Evolutionary conservation across 2,329 filamentous ascomycete genomes (phyloP).

Genomic region (Aaosphaeria arxii): DNA sequence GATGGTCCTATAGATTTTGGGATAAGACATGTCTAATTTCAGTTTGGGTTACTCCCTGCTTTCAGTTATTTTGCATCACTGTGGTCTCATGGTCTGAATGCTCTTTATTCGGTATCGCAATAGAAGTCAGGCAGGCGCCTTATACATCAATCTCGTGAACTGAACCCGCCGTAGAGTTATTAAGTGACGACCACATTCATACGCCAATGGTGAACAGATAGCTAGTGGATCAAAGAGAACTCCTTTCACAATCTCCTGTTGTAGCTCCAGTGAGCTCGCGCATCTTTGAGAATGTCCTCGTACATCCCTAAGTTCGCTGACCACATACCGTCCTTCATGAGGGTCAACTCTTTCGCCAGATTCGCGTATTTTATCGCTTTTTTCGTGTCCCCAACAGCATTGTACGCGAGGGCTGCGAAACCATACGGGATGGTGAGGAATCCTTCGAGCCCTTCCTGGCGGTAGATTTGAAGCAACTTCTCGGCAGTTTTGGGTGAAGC

Average conservation of each 20-base stretch:
- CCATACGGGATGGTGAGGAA: conserved; percentile 41
- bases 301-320: conserved; percentile 32
- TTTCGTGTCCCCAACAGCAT: conserved; percentile 23
- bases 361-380: conserved; percentile 32
- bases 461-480: conserved; percentile 33
- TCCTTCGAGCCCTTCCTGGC: conserved; percentile 35
- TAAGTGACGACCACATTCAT: no score
- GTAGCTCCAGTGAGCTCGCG: conserved; percentile 33
- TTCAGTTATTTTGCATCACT: no score
- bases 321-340: conserved; percentile 37
- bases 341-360: conserved; percentile 30
- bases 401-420: conserved; percentile 40
- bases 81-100: no score
- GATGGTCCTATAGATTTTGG: no score
- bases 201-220: no score
- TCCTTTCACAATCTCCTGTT: neutral
- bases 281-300: conserved; percentile 23
- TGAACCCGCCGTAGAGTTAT: no score
- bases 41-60: no score
- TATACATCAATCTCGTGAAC: no score
- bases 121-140: no score
- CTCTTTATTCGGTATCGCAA: no score
- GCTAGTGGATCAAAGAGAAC: no score
- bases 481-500: conserved; percentile 26
- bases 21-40: no score